A percentile compares a stretch with the other conserved stretches of the same genome.
Conservation (phyloP, 192 early-diverging fungal genomes). For the Mortierella claussenii region DNA sequence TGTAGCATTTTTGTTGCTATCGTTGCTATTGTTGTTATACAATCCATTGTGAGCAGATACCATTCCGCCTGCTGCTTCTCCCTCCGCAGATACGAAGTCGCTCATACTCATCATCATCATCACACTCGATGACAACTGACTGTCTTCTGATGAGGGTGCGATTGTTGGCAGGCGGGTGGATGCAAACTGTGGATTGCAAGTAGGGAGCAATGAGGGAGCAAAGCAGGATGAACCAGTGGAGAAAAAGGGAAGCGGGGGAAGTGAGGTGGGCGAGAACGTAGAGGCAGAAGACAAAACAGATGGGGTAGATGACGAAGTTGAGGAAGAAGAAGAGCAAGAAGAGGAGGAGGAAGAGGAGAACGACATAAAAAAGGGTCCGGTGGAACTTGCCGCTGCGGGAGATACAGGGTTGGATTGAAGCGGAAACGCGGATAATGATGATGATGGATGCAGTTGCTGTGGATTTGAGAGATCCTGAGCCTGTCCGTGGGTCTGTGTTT, state of each 20-base stretch:
- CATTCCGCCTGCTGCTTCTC: too few species aligned
- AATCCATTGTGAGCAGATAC: neutral
- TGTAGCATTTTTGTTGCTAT: neutral
- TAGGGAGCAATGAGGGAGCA: neutral
- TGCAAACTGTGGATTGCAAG: too few species aligned
- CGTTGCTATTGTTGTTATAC: neutral
- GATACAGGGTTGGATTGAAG: constrained; percentile 1
- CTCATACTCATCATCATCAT: too few species aligned
- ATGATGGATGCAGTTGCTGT: neutral
- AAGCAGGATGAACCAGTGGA: neutral
- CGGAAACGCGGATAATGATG: too few species aligned
- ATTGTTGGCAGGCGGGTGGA: too few species aligned
- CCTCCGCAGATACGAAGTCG: too few species aligned
- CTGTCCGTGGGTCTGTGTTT: constrained; percentile 3
- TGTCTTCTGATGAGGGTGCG: too few species aligned
- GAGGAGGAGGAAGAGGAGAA: neutral
- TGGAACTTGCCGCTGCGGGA: neutral
- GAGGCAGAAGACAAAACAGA: neutral
- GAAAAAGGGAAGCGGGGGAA: constrained; percentile 9
- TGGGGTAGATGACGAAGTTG: neutral
- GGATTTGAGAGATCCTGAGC: too few species aligned
- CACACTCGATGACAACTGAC: too few species aligned
- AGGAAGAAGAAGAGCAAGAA: neutral
- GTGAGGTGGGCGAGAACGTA: constrained; percentile 2
- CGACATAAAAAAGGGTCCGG: neutral